A percentile compares a stretch with the other conserved stretches of the same genome.
Conservation (phyloP, 345 rosid genomes). For the Pelargonium nanum region DNA sequence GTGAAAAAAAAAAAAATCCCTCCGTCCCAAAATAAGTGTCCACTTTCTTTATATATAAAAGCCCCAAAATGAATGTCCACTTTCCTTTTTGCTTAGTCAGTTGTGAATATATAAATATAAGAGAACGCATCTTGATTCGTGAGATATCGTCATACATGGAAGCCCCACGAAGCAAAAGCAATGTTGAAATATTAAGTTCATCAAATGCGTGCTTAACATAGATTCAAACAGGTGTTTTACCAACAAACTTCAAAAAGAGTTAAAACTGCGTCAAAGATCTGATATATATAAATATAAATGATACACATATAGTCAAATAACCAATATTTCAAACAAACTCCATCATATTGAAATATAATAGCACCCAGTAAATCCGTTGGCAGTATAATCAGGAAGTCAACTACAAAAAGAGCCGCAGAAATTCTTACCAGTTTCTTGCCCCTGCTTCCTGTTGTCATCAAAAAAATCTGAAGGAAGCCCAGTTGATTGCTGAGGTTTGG, state of each 20-base stretch:
- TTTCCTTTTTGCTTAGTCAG: too few species aligned
- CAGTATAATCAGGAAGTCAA: not conserved
- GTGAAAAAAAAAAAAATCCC: too few species aligned
- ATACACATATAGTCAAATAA: not conserved
- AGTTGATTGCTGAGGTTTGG: slow-evolving; percentile 32
- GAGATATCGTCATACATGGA: too few species aligned
- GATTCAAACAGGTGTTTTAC: not conserved
- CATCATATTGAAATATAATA: not conserved
- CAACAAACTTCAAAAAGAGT: not conserved
- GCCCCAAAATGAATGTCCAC: too few species aligned
- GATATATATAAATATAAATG: not conserved
- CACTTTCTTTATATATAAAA: too few species aligned
- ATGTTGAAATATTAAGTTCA: too few species aligned
- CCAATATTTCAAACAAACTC: not conserved
- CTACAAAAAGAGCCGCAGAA: not conserved
- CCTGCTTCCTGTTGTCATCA: slow-evolving; percentile 29
- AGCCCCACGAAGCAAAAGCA: too few species aligned
- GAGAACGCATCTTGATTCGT: not conserved
- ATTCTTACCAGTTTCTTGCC: slow-evolving; percentile 28
- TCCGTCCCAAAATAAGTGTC: too few species aligned
- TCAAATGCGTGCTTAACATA: too few species aligned
- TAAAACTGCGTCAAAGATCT: not conserved
- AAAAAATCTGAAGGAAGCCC: slow-evolving; percentile 49
- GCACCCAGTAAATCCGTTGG: not conserved
- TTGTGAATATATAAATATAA: too few species aligned